Conservation (phyloP, 2,329 filamentous ascomycete genomes). For the Diaporthe sp. region DNA sequence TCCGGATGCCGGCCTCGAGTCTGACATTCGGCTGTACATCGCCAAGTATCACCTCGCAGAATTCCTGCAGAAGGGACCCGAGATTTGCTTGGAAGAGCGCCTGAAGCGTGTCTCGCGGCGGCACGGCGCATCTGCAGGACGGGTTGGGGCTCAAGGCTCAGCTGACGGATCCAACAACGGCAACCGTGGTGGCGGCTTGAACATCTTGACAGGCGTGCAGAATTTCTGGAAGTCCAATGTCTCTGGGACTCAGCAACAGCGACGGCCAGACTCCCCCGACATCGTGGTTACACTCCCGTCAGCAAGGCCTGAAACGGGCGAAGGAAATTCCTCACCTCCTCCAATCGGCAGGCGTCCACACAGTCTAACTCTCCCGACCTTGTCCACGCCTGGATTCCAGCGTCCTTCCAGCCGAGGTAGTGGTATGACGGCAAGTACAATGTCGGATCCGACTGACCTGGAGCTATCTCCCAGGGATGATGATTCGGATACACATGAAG, state of each 20-base stretch:
- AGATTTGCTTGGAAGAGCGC: conserved; percentile 67
- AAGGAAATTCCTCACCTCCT: conserved; percentile 20
- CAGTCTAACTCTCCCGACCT: conserved; percentile 51
- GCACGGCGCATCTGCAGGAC: conserved; percentile 6
- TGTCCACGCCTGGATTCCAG: conserved; percentile 48
- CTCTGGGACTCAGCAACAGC: conserved; percentile 39
- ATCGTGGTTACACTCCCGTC: conserved; percentile 55
- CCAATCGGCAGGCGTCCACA: conserved; percentile 45
- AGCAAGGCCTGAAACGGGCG: conserved; percentile 47
- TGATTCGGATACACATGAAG: background rate
- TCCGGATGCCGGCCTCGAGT: conserved; percentile 52
- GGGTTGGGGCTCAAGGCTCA: background rate
- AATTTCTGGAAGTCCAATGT: conserved; percentile 45
- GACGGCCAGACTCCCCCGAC: conserved; percentile 49
- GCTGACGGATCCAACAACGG: conserved; percentile 32
- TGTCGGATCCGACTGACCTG: conserved; percentile 50
- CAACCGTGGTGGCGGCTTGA: conserved; percentile 42
- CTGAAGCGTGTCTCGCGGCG: conserved; percentile 50
- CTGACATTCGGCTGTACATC: conserved; percentile 65
- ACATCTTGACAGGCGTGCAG: conserved; percentile 49
- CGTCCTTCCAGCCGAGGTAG: conserved; percentile 52
- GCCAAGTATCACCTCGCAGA: conserved; percentile 65
- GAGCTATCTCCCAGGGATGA: conserved; percentile 46
- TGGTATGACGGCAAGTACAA: conserved; percentile 46
- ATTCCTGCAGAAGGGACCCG: conserved; percentile 69